phyloP scores from a whole-genome alignment of 345 rosid species.

The Ailanthus altissimus region DNA sequence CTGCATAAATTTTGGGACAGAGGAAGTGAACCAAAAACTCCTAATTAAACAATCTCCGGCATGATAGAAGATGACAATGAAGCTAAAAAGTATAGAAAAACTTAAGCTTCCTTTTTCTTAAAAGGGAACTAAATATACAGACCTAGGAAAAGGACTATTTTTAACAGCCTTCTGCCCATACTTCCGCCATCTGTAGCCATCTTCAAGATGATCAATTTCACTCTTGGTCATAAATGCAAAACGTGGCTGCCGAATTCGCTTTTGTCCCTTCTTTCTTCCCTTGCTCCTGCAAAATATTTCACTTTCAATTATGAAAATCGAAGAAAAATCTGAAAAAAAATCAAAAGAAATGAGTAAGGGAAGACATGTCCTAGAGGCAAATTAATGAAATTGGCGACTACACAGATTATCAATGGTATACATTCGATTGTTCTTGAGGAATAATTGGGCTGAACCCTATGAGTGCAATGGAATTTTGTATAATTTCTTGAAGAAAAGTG shows the following conservation, averaged over 20 bases:
- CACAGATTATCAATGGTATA: not conserved
- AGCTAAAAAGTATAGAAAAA: not conserved
- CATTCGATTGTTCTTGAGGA: not conserved
- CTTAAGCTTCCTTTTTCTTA: not conserved
- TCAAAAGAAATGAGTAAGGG: not conserved
- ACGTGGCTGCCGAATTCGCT: slow-evolving; percentile 80
- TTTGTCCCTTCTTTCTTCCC: slow-evolving; percentile 76
- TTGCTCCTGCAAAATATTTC: slow-evolving; percentile 58
- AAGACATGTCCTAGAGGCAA: not conserved
- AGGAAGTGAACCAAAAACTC: not conserved
- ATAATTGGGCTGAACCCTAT: not conserved
- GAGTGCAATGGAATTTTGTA: not conserved
- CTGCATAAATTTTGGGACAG: not conserved
- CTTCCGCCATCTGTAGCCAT: slow-evolving; percentile 90
- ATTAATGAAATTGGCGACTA: not conserved
- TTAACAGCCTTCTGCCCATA: slow-evolving; percentile 95
- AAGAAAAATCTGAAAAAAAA: slow-evolving; percentile 2
- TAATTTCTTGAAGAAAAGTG: slow-evolving; percentile 6
- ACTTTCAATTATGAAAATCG: slow-evolving; percentile 32
- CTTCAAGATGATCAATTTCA: slow-evolving; percentile 95
- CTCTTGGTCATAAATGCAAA: slow-evolving; percentile 95
- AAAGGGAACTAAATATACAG: slow-evolving; percentile 10
- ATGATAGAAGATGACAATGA: not conserved
- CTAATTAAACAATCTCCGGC: not conserved
- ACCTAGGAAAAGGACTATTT: slow-evolving; percentile 94